Conservation (phyloP, 2,329 filamentous ascomycete genomes). For the Dothideomycetidae sp. region DNA sequence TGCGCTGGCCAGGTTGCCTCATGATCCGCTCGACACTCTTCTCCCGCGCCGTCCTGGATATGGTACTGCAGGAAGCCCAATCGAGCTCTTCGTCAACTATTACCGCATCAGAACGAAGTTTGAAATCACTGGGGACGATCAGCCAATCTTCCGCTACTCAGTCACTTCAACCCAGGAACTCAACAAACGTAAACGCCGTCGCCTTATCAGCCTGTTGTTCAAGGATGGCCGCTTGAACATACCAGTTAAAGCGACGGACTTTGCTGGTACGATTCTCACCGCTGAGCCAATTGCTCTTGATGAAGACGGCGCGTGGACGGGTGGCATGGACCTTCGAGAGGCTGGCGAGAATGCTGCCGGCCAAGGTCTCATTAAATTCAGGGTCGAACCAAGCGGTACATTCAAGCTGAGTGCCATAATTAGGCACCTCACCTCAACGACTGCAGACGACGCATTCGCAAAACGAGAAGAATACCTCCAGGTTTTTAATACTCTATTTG, state of each 20-base stretch:
- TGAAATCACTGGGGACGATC: slow-evolving; percentile 16
- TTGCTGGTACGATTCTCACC: slow-evolving; percentile 24
- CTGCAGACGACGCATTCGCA: slow-evolving; percentile 24
- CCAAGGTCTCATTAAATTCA: slow-evolving; percentile 21
- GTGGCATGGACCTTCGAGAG: slow-evolving; percentile 6
- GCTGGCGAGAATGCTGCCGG: slow-evolving; percentile 16
- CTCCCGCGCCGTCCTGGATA: neutral
- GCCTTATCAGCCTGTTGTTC: slow-evolving; percentile 34
- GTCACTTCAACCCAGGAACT: slow-evolving; percentile 21
- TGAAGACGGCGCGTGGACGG: slow-evolving; percentile 10
- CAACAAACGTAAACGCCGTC: slow-evolving; percentile 31
- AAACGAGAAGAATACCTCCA: slow-evolving; percentile 40
- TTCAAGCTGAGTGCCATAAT: slow-evolving; percentile 30
- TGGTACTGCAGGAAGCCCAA: neutral
- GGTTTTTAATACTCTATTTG: slow-evolving; percentile 44
- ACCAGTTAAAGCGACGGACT: slow-evolving; percentile 26
- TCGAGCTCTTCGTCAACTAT: slow-evolving; percentile 32
- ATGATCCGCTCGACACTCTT: too few species aligned
- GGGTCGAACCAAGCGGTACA: slow-evolving; percentile 21
- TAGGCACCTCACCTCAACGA: slow-evolving; percentile 28
- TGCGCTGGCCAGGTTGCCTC: neutral
- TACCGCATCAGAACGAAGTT: slow-evolving; percentile 24
- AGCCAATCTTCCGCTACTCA: slow-evolving; percentile 28
- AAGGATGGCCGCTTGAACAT: slow-evolving; percentile 21
- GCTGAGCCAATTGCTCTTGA: slow-evolving; percentile 17